phyloP scores from a whole-genome alignment of 169 alveolate genomes.

The Plasmodium berghei region DNA sequence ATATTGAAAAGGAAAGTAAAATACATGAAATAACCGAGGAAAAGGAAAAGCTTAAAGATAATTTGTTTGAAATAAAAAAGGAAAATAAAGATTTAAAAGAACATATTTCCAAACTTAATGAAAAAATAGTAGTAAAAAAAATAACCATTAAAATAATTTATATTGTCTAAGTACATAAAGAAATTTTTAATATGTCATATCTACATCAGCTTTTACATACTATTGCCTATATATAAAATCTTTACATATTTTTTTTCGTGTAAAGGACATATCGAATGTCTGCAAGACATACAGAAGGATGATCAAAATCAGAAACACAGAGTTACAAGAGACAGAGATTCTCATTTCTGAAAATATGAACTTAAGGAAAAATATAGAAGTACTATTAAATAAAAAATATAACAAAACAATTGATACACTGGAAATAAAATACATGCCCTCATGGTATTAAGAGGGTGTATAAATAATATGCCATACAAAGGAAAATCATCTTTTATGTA shows the following conservation, averaged over 20 bases:
- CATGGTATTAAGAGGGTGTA: too few relatives aligned
- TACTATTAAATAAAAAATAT: background rate
- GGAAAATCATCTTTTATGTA: background rate
- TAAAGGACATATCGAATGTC: slow-evolving; percentile 52
- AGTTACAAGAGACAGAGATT: slow-evolving; percentile 34
- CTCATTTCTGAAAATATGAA: slow-evolving; percentile 44
- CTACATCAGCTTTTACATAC: too few relatives aligned
- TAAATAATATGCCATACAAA: too few relatives aligned
- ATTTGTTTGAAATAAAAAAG: slow-evolving; percentile 27
- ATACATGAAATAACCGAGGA: slow-evolving; percentile 27
- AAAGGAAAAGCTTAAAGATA: slow-evolving; percentile 44
- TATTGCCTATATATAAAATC: too few relatives aligned
- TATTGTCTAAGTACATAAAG: too few relatives aligned
- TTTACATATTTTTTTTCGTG: background rate
- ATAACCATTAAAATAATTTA: too few relatives aligned
- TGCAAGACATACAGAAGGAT: slow-evolving; percentile 50
- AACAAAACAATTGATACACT: background rate
- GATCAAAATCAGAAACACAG: slow-evolving; percentile 61
- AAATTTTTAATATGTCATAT: too few relatives aligned
- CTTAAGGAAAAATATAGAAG: slow-evolving; percentile 54
- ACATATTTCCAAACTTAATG: slow-evolving; percentile 46
- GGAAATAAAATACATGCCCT: background rate
- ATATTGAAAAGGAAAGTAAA: slow-evolving; percentile 61
- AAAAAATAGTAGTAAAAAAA: slow-evolving; percentile 59
- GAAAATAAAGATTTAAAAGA: slow-evolving; percentile 51